A percentile compares a stretch with the other conserved stretches of the same genome.
These are phyloP conservation scores for Spongospora subterranea DNA, from an alignment of 208 protist genomes.

Conservation along the genomic window DNA sequence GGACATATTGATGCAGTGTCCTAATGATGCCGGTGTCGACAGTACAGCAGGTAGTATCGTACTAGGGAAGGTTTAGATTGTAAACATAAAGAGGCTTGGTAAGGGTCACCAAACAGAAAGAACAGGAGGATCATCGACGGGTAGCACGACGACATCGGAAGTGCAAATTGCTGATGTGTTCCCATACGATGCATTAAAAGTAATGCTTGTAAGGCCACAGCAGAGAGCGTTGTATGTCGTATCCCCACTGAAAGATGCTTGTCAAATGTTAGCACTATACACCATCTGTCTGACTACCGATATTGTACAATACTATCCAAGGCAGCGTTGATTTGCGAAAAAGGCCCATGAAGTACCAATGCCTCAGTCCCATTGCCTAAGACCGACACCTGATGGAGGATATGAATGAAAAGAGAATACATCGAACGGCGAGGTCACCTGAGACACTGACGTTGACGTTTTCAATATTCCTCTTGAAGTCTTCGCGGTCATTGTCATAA, in stretches of 20 bases:
- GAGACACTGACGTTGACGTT: neutral
- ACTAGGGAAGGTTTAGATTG: neutral
- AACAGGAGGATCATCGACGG: neutral
- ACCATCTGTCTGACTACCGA: neutral
- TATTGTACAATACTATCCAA: neutral
- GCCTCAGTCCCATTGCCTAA: neutral
- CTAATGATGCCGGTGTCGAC: neutral
- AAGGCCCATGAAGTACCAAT: neutral
- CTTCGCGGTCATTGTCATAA: neutral
- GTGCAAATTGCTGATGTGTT: neutral
- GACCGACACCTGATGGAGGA: neutral
- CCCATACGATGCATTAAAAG: neutral
- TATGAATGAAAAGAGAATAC: neutral
- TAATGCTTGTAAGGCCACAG: conserved; percentile 5
- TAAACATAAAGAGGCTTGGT: neutral
- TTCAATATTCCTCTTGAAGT: neutral
- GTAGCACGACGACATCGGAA: neutral
- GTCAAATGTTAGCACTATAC: neutral
- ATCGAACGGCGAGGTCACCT: neutral
- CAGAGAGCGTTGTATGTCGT: neutral
- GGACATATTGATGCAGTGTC: neutral
- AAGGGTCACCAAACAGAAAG: neutral
- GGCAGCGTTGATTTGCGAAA: neutral
- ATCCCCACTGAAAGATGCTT: neutral
- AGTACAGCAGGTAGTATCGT: neutral